Evolutionary conservation across 169 alveolate genomes (phyloP).

Genomic region (Plasmodium knowlesi): DNA sequence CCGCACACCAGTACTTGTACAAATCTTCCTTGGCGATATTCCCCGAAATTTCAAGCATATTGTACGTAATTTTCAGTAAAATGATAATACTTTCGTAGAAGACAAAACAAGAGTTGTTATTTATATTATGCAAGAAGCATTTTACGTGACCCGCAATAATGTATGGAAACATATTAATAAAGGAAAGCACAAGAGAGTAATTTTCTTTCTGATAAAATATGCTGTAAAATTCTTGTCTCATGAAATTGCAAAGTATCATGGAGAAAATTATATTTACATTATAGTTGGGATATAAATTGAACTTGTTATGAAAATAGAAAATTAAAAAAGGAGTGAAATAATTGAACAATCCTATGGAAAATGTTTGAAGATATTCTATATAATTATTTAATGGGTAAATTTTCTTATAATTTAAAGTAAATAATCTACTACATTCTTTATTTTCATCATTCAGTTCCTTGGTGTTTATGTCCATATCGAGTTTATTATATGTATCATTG

Average conservation of each 20-base stretch:
- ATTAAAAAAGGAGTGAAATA: slow-evolving; percentile 59
- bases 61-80: slow-evolving; percentile 50
- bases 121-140: slow-evolving; percentile 67
- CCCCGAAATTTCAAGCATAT: slow-evolving; percentile 5
- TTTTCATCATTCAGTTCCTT: slow-evolving; percentile 28
- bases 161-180: slow-evolving; percentile 71
- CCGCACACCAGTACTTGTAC: slow-evolving; percentile 59
- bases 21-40: neutral
- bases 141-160: slow-evolving; percentile 59
- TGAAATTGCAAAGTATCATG: slow-evolving; percentile 52
- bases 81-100: slow-evolving; percentile 70
- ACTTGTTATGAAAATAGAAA: slow-evolving; percentile 57
- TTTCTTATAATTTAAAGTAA: slow-evolving; percentile 67
- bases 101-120: slow-evolving; percentile 56
- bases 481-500: slow-evolving; percentile 63
- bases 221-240: slow-evolving; percentile 60
- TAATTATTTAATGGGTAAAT: slow-evolving; percentile 72
- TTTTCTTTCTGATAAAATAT: slow-evolving; percentile 43
- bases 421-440: slow-evolving; percentile 70
- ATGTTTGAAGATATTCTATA: slow-evolving; percentile 63
- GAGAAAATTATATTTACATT: slow-evolving; percentile 27
- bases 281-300: slow-evolving; percentile 70
- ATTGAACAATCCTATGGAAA: slow-evolving; percentile 34
- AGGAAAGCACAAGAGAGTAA: slow-evolving; percentile 16
- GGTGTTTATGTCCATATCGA: slow-evolving; percentile 28